A percentile compares a stretch with the other conserved stretches of the same genome.
Conservation (phyloP, 257 asterid genomes). For the Nicotiana noctiflora region DNA sequence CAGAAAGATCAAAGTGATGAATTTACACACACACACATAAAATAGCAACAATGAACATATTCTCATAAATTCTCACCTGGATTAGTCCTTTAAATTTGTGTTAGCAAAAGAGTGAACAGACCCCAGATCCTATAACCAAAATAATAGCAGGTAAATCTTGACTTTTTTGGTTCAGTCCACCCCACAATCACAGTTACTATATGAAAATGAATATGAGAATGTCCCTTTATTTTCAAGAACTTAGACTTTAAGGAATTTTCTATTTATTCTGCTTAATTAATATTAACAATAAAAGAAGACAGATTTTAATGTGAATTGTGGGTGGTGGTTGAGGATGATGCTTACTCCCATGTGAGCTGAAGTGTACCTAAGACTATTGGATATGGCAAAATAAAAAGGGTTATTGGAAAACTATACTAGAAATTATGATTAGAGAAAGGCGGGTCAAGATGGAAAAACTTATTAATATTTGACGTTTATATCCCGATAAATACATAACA, state of each 20-base stretch:
- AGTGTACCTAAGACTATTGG: conserved; percentile 10
- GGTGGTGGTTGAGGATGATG: neutral
- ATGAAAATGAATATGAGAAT: neutral
- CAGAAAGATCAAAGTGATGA: neutral
- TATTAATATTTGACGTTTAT: too few relatives aligned
- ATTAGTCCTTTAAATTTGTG: conserved; percentile 19
- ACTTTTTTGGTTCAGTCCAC: neutral
- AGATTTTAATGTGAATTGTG: conserved; percentile 7
- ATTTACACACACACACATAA: neutral
- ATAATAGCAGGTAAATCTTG: conserved; percentile 18
- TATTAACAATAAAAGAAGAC: neutral
- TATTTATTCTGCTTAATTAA: neutral
- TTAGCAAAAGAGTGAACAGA: conserved; percentile 10
- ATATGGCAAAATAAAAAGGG: neutral
- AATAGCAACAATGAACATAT: conserved; percentile 24
- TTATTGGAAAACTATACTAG: neutral
- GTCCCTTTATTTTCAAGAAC: neutral
- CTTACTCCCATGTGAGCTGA: conserved; percentile 27
- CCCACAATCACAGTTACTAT: conserved; percentile 6
- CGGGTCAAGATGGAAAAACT: neutral
- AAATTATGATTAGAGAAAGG: neutral
- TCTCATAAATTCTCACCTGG: conserved; percentile 41
- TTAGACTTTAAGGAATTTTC: neutral
- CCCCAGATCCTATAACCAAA: conserved; percentile 50
- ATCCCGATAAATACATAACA: too few relatives aligned